Base-by-base conservation (phyloP, 345 rosid species). In the Eucalyptus camaldulensis region DNA sequence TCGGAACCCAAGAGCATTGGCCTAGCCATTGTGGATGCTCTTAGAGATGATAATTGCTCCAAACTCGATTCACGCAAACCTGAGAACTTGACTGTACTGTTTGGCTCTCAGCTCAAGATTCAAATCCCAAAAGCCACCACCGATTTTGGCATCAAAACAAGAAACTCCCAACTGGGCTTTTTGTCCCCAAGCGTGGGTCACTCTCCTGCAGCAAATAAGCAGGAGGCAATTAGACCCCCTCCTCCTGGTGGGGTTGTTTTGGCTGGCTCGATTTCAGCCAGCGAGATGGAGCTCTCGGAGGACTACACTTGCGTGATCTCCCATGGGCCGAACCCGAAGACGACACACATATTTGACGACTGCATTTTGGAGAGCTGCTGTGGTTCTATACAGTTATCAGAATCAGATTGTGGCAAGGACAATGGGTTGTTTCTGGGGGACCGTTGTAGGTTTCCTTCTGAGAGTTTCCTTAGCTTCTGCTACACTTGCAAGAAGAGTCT, bases 291-390 rank as follows among this genome's bases (percentile, higher is more conserved):
- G 51, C 90, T 94, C 44, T 97, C 99, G 16, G 99, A 97, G 94
- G 99, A 97, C 87, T 97, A 97, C 90, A 97, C 99, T 40, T 95
- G 99, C 90, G 97, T 97, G 53, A 97, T 97, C 72, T 92, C 96
- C 37, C 97, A 94, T 33, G 99, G 99, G 19, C 97, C 97, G 22
- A 94, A 92, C 89, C 98, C 99, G 19, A 95, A 90, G 93, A 97
- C 98, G 13, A 96, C 95, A 69, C 99, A 97, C 92, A 97, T 97
- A 90, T 97, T 96, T 91, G 96, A 95, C 49, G 92, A 97, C 92
- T 95, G 96, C 90, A 91, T 97, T 89, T 92, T 97, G 5, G 99
- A 93, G 88, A 96, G 94, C 90, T 92, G 95, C 72, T 94, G 95
- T 87, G 97, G 95, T 45, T 93, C 88, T 67, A 93, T 89, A 88